Percentiles rank a stretch among this genome's conserved stretches.
phyloP scores from a whole-genome alignment of 2,329 filamentous ascomycete species.

The Alternaria gaisen region DNA sequence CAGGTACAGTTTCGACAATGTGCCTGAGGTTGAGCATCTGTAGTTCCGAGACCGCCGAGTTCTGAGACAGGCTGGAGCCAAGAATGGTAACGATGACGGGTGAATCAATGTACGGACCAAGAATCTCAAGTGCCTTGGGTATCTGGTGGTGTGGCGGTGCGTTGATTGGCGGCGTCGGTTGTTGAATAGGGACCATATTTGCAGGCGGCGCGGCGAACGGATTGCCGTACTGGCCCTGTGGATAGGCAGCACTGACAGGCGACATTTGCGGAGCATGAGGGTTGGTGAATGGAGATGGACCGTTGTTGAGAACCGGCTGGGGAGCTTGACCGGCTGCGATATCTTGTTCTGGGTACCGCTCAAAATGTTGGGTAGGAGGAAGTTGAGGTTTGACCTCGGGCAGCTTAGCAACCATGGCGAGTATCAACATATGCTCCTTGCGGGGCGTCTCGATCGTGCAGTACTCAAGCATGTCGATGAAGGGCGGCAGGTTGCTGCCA shows the following conservation, averaged over 20 bases:
- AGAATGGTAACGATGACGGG: constrained; percentile 55
- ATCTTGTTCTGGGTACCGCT: constrained; percentile 32
- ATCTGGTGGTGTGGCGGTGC: constrained; percentile 41
- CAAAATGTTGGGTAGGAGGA: constrained; percentile 35
- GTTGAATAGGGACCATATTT: constrained; percentile 14
- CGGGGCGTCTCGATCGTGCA: constrained; percentile 78
- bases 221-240: constrained; percentile 35
- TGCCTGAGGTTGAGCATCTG: constrained; percentile 78
- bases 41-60: constrained; percentile 50
- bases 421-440: constrained; percentile 78
- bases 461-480: constrained; percentile 87
- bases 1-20: constrained; percentile 72
- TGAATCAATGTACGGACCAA: constrained; percentile 54
- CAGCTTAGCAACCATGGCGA: constrained; percentile 78
- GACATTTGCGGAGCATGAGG: constrained; percentile 48
- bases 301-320: constrained; percentile 32
- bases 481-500: constrained; percentile 75
- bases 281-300: constrained; percentile 41
- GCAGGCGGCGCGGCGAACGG: constrained; percentile 27
- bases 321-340: constrained; percentile 22
- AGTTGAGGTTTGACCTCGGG: constrained; percentile 46
- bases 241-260: constrained; percentile 39
- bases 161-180: constrained; percentile 20
- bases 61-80: constrained; percentile 33
- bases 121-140: constrained; percentile 52